Conservation (phyloP, 371 early-diverging fungal species). For the Catenaria anguillulae region DNA sequence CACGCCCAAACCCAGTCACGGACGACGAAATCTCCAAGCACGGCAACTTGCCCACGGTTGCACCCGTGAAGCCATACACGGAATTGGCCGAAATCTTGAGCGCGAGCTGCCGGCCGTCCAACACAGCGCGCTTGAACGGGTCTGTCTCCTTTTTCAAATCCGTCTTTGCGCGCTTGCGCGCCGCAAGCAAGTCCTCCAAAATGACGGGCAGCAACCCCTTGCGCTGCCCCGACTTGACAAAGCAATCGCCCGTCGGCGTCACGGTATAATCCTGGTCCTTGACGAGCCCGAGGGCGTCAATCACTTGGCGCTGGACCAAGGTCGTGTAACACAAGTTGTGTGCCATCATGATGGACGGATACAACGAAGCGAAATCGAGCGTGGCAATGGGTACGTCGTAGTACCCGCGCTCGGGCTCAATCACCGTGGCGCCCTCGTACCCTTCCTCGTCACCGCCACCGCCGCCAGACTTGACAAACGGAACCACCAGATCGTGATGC, state of each 20-base stretch:
- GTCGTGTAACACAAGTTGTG: conserved; percentile 99
- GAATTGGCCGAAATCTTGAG: conserved; percentile 98
- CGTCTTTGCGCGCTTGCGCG: conserved; percentile 89
- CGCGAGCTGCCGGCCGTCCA: conserved; percentile 97
- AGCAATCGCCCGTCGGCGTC: conserved; percentile 82
- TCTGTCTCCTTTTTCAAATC: conserved; percentile 91
- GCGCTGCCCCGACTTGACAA: conserved; percentile 53
- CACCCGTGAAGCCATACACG: conserved; percentile 99
- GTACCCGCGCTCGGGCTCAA: conserved; percentile 95
- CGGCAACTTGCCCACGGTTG: conserved; percentile 92
- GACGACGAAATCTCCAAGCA: conserved; percentile 97
- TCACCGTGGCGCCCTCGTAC: conserved; percentile 98
- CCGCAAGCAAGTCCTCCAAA: conserved; percentile 78
- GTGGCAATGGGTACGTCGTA: conserved; percentile 96
- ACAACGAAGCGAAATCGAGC: conserved; percentile 97
- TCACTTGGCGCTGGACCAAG: conserved; percentile 31
- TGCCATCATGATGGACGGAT: conserved; percentile 99
- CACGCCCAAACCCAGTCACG: conserved; percentile 96
- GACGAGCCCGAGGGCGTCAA: conserved; percentile 46
- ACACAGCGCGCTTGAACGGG: conserved; percentile 76
- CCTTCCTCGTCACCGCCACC: conserved; percentile 58
- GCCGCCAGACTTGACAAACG: conserved; percentile 60
- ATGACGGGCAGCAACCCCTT: conserved; percentile 94
- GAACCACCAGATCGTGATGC: conserved; percentile 77
- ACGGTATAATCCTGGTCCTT: conserved; percentile 67